Base-by-base conservation (phyloP, 2,329 filamentous ascomycete genomes). In the Trichoderma polysporum region DNA sequence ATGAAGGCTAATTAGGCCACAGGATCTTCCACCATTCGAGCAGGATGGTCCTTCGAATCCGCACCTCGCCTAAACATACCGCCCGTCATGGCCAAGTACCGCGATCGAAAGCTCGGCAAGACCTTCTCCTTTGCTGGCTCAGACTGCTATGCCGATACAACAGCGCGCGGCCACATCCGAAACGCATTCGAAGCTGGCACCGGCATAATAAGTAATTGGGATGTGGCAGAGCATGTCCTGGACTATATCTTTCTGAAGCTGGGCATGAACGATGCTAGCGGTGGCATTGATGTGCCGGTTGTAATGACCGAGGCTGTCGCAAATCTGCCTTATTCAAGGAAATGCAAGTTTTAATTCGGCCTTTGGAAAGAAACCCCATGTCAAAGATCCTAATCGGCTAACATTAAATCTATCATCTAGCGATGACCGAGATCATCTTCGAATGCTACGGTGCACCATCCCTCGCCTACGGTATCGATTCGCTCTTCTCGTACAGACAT, bases 351-450 rank as follows among this genome's bases (percentile, higher is more conserved):
- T 5, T 1, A 22, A 29, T 4, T 17, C 2, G 13, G 10, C 4
- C n/a, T n/a, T 27, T 19, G 7, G 15, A 13, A 2, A 5, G 15
- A 33, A 19, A 37, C n/a, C 4, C 15, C 12, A 4, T 6, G 1
- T 12, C 35, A 31, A 27, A 25, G 22, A 29, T 3, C 7, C 15
- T 1, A 2, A 15, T 8, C 17, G 19, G 56, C 49, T 39, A 17
- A 37, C 52, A 25, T 37, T 49, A 76, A 68, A 7, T 1, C 25
- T 50, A 53, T 8, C 52, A 7, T 61, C 67, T 71, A 97, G 93
- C 92, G 72, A 98, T 98, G 94, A 97, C 92, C 50, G 95, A 99
- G 76, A 94, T 98, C 65, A 83, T 99, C 12, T 99, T 98, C 77
- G 95, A 99, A 79, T 96, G 93, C 79, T 99, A 99, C 78, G 88